These are phyloP conservation scores for Psidium guajava DNA, from an alignment of 345 rosid genomes.

Conservation along the genomic window DNA sequence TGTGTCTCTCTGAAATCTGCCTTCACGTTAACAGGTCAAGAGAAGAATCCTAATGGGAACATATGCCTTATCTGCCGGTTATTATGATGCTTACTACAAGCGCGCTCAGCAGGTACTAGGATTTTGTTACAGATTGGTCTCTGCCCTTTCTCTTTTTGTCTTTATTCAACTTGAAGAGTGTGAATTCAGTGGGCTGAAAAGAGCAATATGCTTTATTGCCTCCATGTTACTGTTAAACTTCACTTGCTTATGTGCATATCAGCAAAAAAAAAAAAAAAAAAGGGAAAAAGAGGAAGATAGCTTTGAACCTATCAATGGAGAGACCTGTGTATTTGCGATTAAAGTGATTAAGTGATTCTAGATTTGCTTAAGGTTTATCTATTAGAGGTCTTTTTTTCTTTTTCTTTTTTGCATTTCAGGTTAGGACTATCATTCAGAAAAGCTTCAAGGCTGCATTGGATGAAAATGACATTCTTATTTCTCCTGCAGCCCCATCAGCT, in stretches of 20 bases:
- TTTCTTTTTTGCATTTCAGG: slow-evolving; percentile 23
- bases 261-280: neutral
- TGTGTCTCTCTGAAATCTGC: neutral
- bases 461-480: slow-evolving; percentile 69
- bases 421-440: slow-evolving; percentile 58
- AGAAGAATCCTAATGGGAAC: slow-evolving; percentile 98
- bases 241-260: neutral
- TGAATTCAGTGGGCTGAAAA: neutral
- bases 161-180: neutral
- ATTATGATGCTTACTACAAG: slow-evolving; percentile 90
- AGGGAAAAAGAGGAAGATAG: neutral
- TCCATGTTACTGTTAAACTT: neutral
- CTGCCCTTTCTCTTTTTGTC: neutral
- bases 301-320: neutral
- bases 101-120: slow-evolving; percentile 80
- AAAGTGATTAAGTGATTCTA: neutral
- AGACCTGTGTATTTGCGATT: neutral
- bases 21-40: slow-evolving; percentile 47
- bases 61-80: slow-evolving; percentile 89
- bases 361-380: neutral
- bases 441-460: slow-evolving; percentile 67
- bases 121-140: neutral
- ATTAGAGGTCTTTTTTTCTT: neutral
- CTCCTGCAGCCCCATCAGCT: slow-evolving; percentile 90
- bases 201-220: neutral